phyloP scores from a whole-genome alignment of 2,329 filamentous ascomycete genomes.

The Fusarium denticulatum region DNA sequence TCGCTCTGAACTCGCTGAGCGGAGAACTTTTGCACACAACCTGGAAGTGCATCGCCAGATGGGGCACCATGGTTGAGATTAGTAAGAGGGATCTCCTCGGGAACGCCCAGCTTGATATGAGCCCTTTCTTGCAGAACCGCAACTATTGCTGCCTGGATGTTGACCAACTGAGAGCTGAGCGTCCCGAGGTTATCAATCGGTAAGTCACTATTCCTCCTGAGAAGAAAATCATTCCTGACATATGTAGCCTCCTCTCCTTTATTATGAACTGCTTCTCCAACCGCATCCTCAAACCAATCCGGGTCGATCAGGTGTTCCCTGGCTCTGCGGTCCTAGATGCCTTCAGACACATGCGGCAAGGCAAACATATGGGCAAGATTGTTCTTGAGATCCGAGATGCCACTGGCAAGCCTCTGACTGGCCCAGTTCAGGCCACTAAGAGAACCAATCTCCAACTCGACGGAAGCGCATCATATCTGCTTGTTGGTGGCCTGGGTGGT shows the following conservation, averaged over 20 bases:
- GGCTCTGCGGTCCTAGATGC: not conserved
- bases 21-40: not conserved
- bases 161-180: not conserved
- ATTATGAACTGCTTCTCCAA: not conserved
- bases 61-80: not conserved
- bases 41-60: not conserved
- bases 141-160: not conserved
- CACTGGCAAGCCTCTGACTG: not conserved
- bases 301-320: not conserved
- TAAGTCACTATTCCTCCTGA: not conserved
- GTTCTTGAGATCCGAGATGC: not conserved
- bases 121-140: not conserved
- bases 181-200: not conserved
- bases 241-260: not conserved
- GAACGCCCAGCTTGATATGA: not conserved
- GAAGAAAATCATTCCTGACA: not conserved
- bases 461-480: not conserved
- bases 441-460: not conserved
- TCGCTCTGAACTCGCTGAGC: not conserved
- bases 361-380: not conserved
- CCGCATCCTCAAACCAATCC: not conserved
- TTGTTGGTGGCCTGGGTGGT: not conserved
- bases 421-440: not conserved
- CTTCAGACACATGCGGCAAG: not conserved
- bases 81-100: not conserved